These are phyloP conservation scores for Cyclotella cryptica DNA, from an alignment of 108 stramenopile genomes.

Conservation along the genomic window DNA sequence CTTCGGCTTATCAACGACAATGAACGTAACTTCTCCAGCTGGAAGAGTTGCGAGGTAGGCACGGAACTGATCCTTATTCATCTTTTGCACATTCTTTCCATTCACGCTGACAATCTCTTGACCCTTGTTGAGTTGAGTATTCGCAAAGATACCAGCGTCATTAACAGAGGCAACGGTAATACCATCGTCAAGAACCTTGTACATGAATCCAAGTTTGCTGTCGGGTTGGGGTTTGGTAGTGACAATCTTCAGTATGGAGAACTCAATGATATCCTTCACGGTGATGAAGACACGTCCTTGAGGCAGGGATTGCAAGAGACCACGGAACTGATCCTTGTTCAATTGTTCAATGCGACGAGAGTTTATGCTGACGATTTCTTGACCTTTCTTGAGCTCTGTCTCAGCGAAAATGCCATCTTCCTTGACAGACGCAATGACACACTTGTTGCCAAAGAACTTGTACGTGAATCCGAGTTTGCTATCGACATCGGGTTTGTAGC, in stretches of 20 bases:
- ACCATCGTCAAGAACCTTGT: constrained; percentile 18
- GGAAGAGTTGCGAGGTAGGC: neutral
- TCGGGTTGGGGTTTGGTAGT: neutral
- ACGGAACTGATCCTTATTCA: neutral
- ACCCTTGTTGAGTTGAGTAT: constrained; percentile 7
- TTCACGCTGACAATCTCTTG: constrained; percentile 21
- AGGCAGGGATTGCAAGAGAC: neutral
- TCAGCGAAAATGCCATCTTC: constrained; percentile 15
- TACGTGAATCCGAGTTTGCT: constrained; percentile 11
- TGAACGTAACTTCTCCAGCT: neutral
- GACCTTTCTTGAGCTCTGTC: constrained; percentile 9
- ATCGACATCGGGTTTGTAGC: neutral
- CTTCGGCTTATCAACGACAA: constrained; percentile 16
- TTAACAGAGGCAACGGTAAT: constrained; percentile 4
- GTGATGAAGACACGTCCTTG: neutral
- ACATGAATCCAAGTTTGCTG: constrained; percentile 11
- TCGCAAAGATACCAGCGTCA: constrained; percentile 2
- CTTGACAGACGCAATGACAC: constrained; percentile 2
- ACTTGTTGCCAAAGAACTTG: neutral
- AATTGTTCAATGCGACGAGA: neutral
- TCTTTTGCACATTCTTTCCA: constrained; percentile 13
- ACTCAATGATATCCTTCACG: neutral
- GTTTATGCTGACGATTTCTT: constrained; percentile 12
- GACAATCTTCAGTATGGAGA: neutral
- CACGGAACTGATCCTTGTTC: constrained; percentile 15